Evolutionary conservation across 495 filamentous ascomycete genomes (phyloP).

Genomic region (Talaromyces wortmannii): DNA sequence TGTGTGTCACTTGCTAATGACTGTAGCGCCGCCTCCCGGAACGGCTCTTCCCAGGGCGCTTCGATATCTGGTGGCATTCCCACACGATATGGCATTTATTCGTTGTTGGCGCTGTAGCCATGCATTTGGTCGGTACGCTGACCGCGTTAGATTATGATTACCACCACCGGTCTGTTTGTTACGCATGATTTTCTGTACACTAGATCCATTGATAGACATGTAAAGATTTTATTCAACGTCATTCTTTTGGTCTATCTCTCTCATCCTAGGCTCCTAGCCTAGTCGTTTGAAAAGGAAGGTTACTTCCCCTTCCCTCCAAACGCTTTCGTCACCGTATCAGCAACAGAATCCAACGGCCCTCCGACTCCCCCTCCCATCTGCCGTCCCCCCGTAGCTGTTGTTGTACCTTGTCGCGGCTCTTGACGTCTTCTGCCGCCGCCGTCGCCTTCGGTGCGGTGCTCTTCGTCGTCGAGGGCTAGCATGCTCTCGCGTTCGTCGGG

Average conservation of each 20-base stretch:
- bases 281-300: too few species aligned
- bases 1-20: background rate
- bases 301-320: constrained; percentile 16
- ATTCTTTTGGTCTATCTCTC: too few species aligned
- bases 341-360: constrained; percentile 12
- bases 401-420: background rate
- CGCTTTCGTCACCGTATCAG: constrained; percentile 20
- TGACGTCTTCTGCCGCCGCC: background rate
- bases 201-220: background rate
- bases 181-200: background rate
- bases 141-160: constrained; percentile 12
- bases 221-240: background rate
- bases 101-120: constrained; percentile 11
- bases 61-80: constrained; percentile 15
- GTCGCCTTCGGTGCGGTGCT: background rate
- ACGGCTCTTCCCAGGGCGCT: constrained; percentile 7
- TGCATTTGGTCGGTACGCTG: constrained; percentile 10
- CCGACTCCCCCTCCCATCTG: background rate
- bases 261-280: too few species aligned
- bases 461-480: background rate
- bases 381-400: background rate
- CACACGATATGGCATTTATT: constrained; percentile 17
- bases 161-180: background rate
- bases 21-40: constrained; percentile 12
- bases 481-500: constrained; percentile 6